Evolutionary conservation across 352 stramenopile species (phyloP).

Genomic region (Aphanomyces cochlioides): DNA sequence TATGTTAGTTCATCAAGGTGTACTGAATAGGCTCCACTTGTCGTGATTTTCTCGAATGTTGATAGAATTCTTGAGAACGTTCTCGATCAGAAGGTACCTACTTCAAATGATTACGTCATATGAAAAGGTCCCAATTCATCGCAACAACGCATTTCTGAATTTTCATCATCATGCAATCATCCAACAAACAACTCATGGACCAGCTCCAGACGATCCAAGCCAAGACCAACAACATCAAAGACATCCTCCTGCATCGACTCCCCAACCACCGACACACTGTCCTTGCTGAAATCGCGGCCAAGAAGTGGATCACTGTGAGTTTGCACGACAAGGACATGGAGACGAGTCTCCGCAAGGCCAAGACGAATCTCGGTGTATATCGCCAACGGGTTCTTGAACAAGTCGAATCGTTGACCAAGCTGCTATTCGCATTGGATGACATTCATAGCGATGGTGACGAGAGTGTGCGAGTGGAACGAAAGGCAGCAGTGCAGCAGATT

Average conservation of each 20-base stretch:
- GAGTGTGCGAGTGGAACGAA: slow-evolving; percentile 49
- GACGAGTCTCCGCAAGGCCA: slow-evolving; percentile 41
- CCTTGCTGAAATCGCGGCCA: slow-evolving; percentile 37
- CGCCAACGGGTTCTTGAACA: slow-evolving; percentile 59
- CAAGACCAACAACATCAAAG: slow-evolving; percentile 46
- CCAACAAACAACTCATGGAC: slow-evolving; percentile 25
- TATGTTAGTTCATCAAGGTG: not conserved
- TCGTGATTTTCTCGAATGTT: not conserved
- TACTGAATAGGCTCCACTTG: not conserved
- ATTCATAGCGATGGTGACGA: slow-evolving; percentile 57
- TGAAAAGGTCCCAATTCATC: not conserved
- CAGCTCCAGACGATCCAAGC: slow-evolving; percentile 45
- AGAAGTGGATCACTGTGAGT: slow-evolving; percentile 38
- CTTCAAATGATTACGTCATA: not conserved
- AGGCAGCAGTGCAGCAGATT: slow-evolving; percentile 48
- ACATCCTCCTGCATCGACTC: slow-evolving; percentile 40
- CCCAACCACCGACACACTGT: slow-evolving; percentile 39
- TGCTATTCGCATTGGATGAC: slow-evolving; percentile 53
- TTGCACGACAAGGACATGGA: not conserved
- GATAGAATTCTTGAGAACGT: not conserved
- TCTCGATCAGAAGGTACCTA: not conserved
- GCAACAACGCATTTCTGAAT: not conserved
- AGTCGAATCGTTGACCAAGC: slow-evolving; percentile 53
- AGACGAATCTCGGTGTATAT: slow-evolving; percentile 36
- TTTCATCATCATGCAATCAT: not conserved